Evolutionary conservation across 495 filamentous ascomycete genomes (phyloP).

Genomic region (Lentithecium fluviatile): DNA sequence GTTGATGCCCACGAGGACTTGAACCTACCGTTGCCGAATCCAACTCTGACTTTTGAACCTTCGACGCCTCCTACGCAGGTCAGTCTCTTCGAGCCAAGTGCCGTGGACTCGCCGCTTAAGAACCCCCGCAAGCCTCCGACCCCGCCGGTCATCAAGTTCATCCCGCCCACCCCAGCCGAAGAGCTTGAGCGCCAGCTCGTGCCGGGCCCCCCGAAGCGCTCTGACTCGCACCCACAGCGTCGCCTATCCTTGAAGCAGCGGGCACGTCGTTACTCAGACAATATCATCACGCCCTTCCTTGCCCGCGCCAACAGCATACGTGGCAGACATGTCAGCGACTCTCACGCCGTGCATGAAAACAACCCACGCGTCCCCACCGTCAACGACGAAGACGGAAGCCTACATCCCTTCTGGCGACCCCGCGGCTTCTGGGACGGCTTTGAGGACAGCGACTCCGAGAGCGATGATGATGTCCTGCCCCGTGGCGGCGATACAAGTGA

Average conservation of each 20-base stretch:
- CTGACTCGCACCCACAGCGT: slow-evolving; percentile 30
- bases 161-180: slow-evolving; percentile 65
- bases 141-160: slow-evolving; percentile 70
- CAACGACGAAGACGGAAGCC: slow-evolving; percentile 48
- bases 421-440: slow-evolving; percentile 68
- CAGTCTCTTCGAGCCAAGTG: not conserved
- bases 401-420: slow-evolving; percentile 83
- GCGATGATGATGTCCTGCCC: slow-evolving; percentile 37
- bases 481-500: slow-evolving; percentile 44
- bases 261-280: slow-evolving; percentile 44
- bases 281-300: slow-evolving; percentile 41
- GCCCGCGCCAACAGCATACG: slow-evolving; percentile 28
- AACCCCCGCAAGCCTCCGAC: slow-evolving; percentile 72
- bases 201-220: slow-evolving; percentile 25
- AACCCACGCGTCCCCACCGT: slow-evolving; percentile 33
- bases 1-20: not conserved
- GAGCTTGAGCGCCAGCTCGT: slow-evolving; percentile 57
- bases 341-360: slow-evolving; percentile 22
- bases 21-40: slow-evolving; percentile 10
- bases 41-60: slow-evolving; percentile 33
- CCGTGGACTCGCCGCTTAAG: slow-evolving; percentile 50
- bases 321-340: slow-evolving; percentile 11
- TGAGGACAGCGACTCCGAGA: slow-evolving; percentile 50
- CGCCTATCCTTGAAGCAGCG: slow-evolving; percentile 40
- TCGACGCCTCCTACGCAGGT: slow-evolving; percentile 33